Conservation (phyloP, 805 yeast species). For the Candida cerambycidarum region DNA sequence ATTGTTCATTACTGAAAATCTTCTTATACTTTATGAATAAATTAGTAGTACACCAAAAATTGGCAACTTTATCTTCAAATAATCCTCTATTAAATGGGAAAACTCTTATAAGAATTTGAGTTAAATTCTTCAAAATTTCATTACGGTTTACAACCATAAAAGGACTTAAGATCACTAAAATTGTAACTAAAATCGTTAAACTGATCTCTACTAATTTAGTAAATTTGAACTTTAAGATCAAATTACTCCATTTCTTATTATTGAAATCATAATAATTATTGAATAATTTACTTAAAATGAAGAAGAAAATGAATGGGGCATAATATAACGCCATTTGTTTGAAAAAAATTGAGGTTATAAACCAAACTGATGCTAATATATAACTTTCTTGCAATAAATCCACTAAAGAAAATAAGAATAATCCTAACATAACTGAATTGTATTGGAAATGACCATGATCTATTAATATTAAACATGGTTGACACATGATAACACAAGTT, state of each 20-base stretch:
- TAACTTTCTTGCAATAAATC: conserved; percentile 64
- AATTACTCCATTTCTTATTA: conserved; percentile 13
- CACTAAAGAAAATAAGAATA: conserved; percentile 66
- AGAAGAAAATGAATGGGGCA: conserved; percentile 84
- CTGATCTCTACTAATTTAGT: conserved; percentile 62
- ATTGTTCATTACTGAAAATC: conserved; percentile 51
- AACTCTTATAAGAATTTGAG: conserved; percentile 62
- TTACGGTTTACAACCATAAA: conserved; percentile 36
- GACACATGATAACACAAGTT: conserved; percentile 76
- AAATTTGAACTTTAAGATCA: conserved; percentile 44
- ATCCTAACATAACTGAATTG: conserved; percentile 91
- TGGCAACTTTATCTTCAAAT: conserved; percentile 96
- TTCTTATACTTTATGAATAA: conserved; percentile 67
- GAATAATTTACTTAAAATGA: conserved; percentile 56
- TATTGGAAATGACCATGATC: conserved; percentile 98
- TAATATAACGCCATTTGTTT: conserved; percentile 96
- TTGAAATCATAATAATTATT: conserved; percentile 18
- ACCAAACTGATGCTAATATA: conserved; percentile 70
- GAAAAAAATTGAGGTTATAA: conserved; percentile 75
- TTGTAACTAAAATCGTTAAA: conserved; percentile 57
- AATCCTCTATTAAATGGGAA: conserved; percentile 93
- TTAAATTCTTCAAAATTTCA: conserved; percentile 26
- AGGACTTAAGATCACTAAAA: conserved; percentile 57
- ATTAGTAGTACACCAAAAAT: conserved; percentile 96
- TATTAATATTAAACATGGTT: conserved; percentile 77